Evolutionary conservation across 1,284 basidiomycete species (phyloP).

Genomic region (Microbotryum silenes-acaulis): DNA sequence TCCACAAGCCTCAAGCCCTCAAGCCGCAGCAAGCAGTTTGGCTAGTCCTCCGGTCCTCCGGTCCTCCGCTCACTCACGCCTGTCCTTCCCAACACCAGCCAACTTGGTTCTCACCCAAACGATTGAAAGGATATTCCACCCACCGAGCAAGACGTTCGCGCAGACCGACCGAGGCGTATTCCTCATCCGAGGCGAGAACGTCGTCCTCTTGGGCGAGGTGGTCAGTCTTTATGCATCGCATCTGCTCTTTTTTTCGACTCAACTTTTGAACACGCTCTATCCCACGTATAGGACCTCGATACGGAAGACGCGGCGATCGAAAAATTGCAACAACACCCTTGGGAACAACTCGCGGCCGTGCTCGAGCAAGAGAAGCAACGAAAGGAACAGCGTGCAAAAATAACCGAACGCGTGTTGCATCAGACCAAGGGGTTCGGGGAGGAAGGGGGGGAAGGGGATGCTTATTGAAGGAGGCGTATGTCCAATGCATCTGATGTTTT

Average conservation of each 20-base stretch:
- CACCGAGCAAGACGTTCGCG: constrained; percentile 59
- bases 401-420: constrained; percentile 57
- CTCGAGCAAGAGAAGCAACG: constrained; percentile 65
- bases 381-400: constrained; percentile 39
- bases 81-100: constrained; percentile 27
- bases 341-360: constrained; percentile 48
- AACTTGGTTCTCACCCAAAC: constrained; percentile 44
- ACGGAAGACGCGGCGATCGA: constrained; percentile 74
- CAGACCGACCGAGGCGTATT: constrained; percentile 81
- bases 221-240: constrained; percentile 50
- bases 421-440: constrained; percentile 74
- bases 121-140: constrained; percentile 70
- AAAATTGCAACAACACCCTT: constrained; percentile 59
- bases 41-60: neutral
- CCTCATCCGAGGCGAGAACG: constrained; percentile 95
- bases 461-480: constrained; percentile 49
- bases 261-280: neutral
- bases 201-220: constrained; percentile 92
- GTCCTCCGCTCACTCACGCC: neutral
- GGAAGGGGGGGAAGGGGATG: constrained; percentile 84
- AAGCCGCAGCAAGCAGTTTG: too few relatives aligned
- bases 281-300: constrained; percentile 69
- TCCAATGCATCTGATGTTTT: too few relatives aligned
- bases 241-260: neutral
- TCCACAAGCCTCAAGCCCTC: too few relatives aligned